Conservation (phyloP, 164 flowering plant species). For the Aristolochia contorta region DNA sequence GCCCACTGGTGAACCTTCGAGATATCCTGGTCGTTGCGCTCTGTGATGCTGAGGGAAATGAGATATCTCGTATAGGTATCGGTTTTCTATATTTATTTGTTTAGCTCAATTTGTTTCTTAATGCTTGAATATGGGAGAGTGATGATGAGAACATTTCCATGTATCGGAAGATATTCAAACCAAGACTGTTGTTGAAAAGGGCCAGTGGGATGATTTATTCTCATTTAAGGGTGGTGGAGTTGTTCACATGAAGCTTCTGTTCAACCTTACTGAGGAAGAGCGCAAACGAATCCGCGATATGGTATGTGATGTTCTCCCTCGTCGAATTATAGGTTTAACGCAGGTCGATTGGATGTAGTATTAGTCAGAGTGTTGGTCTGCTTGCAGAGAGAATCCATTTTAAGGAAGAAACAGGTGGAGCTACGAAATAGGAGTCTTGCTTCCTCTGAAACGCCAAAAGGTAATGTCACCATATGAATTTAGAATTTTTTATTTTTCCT, state of each 20-base stretch:
- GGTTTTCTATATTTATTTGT: background rate
- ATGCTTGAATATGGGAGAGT: conserved; percentile 5
- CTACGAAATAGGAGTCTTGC: conserved; percentile 14
- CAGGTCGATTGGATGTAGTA: background rate
- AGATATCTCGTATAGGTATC: conserved; percentile 53
- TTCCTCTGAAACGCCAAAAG: background rate
- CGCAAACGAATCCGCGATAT: conserved; percentile 42
- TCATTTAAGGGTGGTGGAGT: conserved; percentile 61
- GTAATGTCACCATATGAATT: background rate
- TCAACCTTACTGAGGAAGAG: conserved; percentile 68
- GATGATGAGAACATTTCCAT: background rate
- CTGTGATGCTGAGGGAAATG: conserved; percentile 53
- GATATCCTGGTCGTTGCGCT: conserved; percentile 49
- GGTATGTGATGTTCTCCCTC: conserved; percentile 26
- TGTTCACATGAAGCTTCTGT: conserved; percentile 65
- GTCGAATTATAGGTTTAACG: background rate
- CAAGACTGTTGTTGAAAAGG: conserved; percentile 56
- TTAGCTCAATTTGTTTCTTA: background rate
- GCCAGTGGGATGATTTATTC: conserved; percentile 61
- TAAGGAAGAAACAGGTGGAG: conserved; percentile 55
- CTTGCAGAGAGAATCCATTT: conserved; percentile 67
- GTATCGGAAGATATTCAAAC: conserved; percentile 41
- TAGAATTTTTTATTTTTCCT: conserved; percentile 10
- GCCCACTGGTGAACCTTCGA: conserved; percentile 57
- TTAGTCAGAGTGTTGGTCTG: background rate